phyloP scores from a whole-genome alignment of 177 flowering plant species.

The Tripterygium wilfordii region DNA sequence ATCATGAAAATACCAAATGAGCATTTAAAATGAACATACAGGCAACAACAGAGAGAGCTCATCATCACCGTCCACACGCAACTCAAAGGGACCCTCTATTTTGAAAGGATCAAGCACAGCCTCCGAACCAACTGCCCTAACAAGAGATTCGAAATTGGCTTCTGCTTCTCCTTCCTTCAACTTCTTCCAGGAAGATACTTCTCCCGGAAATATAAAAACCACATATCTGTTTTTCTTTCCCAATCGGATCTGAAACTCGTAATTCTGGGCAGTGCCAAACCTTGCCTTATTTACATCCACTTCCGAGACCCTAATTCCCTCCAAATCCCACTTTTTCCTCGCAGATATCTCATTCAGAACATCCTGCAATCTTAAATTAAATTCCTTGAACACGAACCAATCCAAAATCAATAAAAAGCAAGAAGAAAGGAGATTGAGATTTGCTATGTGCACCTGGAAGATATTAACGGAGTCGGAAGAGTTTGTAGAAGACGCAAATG shows the following conservation, averaged over 20 bases:
- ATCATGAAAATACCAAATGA: too few relatives aligned
- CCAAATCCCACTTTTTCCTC: slow-evolving; percentile 42
- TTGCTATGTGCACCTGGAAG: slow-evolving; percentile 23
- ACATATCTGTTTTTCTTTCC: slow-evolving; percentile 35
- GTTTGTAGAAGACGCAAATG: slow-evolving; percentile 4
- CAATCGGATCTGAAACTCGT: slow-evolving; percentile 37
- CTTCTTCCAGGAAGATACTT: slow-evolving; percentile 45
- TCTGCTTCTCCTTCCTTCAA: slow-evolving; percentile 6
- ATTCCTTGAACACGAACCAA: background rate
- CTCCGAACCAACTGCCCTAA: slow-evolving; percentile 17
- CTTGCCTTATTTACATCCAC: slow-evolving; percentile 32
- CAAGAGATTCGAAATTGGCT: slow-evolving; percentile 24
- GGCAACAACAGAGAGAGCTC: slow-evolving; percentile 42
- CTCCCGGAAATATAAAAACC: slow-evolving; percentile 32
- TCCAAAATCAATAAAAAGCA: background rate
- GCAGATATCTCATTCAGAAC: slow-evolving; percentile 45
- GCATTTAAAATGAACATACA: slow-evolving; percentile 32
- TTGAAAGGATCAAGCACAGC: slow-evolving; percentile 32
- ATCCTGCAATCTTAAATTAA: slow-evolving; percentile 35
- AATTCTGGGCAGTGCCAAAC: slow-evolving; percentile 29
- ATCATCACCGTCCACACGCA: slow-evolving; percentile 31
- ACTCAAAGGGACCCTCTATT: slow-evolving; percentile 67
- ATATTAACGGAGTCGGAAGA: slow-evolving; percentile 7
- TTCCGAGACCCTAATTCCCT: slow-evolving; percentile 29
- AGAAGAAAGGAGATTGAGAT: background rate